These are phyloP conservation scores for Penicillium rolfsii DNA, from an alignment of 2,329 filamentous ascomycete genomes.

Conservation along the genomic window DNA sequence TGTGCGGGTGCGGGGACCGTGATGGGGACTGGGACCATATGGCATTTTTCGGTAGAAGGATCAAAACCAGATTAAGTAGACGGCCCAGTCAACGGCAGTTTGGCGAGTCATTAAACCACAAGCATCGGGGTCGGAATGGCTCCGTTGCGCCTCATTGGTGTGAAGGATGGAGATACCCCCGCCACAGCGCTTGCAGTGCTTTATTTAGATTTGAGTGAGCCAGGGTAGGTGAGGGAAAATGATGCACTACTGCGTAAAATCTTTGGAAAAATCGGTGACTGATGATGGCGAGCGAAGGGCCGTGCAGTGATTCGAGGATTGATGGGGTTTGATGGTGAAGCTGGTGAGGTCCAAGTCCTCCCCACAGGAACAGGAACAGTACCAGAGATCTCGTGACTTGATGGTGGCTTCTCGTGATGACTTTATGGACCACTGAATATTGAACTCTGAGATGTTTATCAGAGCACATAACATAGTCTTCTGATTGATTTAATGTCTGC, in stretches of 20 bases:
- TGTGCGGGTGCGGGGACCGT: conserved; percentile 1
- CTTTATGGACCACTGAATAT: neutral
- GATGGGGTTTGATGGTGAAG: neutral
- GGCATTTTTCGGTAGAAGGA: conserved; percentile 1
- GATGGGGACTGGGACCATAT: conserved; percentile 1
- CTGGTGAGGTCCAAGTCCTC: neutral
- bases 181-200: conserved; percentile 31
- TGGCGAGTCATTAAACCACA: conserved; percentile 4
- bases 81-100: conserved; percentile 5
- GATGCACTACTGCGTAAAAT: neutral
- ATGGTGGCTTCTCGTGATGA: neutral
- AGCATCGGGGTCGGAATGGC: neutral
- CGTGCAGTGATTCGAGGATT: neutral
- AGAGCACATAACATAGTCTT: neutral
- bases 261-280: neutral
- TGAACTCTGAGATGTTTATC: neutral
- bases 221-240: neutral
- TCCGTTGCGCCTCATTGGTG: conserved; percentile 6
- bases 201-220: conserved; percentile 20
- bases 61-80: neutral
- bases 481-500: neutral
- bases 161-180: conserved; percentile 8
- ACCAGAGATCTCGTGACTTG: neutral
- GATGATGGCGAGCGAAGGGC: neutral
- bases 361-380: no score